Conservation (phyloP, 2,329 filamentous ascomycete genomes). For the Tolypocladium guangdongense region DNA sequence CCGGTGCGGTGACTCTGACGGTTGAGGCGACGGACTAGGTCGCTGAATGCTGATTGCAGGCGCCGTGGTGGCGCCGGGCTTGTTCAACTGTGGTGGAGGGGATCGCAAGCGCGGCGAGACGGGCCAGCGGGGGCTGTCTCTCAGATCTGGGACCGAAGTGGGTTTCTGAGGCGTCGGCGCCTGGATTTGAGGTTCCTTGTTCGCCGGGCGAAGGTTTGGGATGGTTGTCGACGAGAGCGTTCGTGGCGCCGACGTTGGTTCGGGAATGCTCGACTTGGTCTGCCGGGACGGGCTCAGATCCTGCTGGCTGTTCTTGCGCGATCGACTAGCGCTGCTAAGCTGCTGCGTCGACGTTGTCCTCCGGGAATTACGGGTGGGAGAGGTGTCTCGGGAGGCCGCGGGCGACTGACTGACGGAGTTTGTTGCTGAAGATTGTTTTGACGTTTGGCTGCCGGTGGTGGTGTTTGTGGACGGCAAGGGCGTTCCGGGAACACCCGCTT, state of each 20-base stretch:
- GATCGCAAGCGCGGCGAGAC: conserved; percentile 68
- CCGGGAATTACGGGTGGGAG: conserved; percentile 30
- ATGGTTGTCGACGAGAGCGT: conserved; percentile 58
- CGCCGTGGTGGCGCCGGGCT: conserved; percentile 31
- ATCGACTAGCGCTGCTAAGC: conserved; percentile 31
- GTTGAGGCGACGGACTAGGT: conserved; percentile 34
- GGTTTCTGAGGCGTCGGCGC: conserved; percentile 55
- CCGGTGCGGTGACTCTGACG: conserved; percentile 23
- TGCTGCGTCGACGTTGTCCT: conserved; percentile 23
- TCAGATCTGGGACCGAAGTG: conserved; percentile 34
- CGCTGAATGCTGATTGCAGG: conserved; percentile 43
- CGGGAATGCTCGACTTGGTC: conserved; percentile 40
- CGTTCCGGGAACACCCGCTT: conserved; percentile 4
- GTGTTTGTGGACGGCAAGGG: conserved; percentile 7
- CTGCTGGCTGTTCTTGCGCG: conserved; percentile 54
- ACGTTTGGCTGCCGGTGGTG: conserved; percentile 17
- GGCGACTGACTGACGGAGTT: conserved; percentile 26
- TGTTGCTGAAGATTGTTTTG: conserved; percentile 24
- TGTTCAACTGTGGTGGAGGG: conserved; percentile 51
- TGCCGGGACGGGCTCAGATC: conserved; percentile 53
- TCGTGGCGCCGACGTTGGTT: conserved; percentile 52
- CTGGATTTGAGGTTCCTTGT: conserved; percentile 51
- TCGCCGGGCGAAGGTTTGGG: conserved; percentile 50
- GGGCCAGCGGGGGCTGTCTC: conserved; percentile 60
- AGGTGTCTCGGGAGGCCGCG: conserved; percentile 33